Base-by-base conservation (phyloP, 176 grass and related monocot genomes). In the Aechmea fasciata region DNA sequence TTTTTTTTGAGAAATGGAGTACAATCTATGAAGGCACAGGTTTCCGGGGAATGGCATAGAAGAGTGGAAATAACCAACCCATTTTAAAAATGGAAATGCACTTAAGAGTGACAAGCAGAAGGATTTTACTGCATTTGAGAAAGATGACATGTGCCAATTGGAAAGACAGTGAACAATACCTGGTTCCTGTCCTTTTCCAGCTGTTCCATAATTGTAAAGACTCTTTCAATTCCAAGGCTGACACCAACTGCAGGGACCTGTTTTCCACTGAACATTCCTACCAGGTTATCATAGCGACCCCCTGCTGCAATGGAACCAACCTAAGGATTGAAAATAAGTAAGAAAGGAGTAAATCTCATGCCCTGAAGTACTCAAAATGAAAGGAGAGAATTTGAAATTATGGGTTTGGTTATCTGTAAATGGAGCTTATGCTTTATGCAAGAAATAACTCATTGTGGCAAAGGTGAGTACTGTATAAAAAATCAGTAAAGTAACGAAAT, bases 251-350 rank as follows among this genome's bases (percentile, higher is more conserved):
- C 90, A 67, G 95, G 89, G 57, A 99, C 90, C 77, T 85, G 84
- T 72, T 93, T 93, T 28, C 87, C 85, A 5, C 95, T 99, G 68
- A 99, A 99, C 90, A 99, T 99, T 57, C 95, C 95, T 1, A 90
- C 90, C 52, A 99, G 85, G 47, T 93, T 93, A 74, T 90, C 90
- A 10, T 99, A 99, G 57, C 90, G 75, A 14, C 95, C 95, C 23
- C 95, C 95, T 52, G 95, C 95, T 3, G 95, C 95, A 73, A 99
- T 93, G 48, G 95, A 99, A 17, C 95, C 95, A 50, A 99, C 90
- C 95, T 99, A 64, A 69, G 33, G 33, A 52, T 48, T 3, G 2
- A 73, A 71, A 68, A 15, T 77, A n/a, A n/a, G n/a, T n/a, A n/a
- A n/a, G n/a, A n/a, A n/a, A 84, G 24, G 4, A 82, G 69, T 61